Conservation (phyloP, 2,329 filamentous ascomycete genomes). For the Harringtonia lauricola region DNA sequence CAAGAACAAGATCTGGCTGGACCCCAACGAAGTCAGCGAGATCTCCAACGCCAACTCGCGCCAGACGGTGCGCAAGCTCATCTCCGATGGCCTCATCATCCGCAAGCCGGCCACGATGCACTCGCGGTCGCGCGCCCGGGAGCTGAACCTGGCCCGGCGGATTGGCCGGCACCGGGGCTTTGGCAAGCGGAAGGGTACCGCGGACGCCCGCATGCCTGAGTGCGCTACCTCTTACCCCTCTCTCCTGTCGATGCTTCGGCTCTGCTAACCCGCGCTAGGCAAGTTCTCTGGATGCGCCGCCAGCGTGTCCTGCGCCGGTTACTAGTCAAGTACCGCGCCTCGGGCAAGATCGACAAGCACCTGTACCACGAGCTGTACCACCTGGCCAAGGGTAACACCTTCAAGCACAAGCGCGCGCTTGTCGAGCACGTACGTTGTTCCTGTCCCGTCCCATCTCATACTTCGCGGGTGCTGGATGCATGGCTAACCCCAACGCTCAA, state of each 20-base stretch:
- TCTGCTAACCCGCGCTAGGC: conserved; percentile 37
- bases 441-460: not conserved
- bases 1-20: conserved; percentile 99
- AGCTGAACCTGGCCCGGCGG: conserved; percentile 86
- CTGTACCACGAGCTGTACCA: conserved; percentile 99
- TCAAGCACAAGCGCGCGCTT: conserved; percentile 99
- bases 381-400: conserved; percentile 99
- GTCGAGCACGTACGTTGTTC: conserved; percentile 90
- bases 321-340: conserved; percentile 98
- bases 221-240: conserved; percentile 49
- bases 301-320: conserved; percentile 98
- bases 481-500: conserved; percentile 5
- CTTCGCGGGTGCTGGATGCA: not conserved
- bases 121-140: conserved; percentile 92
- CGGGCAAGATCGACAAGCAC: conserved; percentile 99
- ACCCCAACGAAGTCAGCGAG: conserved; percentile 98
- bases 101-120: conserved; percentile 99
- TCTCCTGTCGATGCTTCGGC: not conserved
- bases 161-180: conserved; percentile 97
- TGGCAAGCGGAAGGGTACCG: conserved; percentile 99
- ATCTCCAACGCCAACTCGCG: conserved; percentile 99
- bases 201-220: conserved; percentile 98
- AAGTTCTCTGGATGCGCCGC: conserved; percentile 99
- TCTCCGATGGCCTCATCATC: conserved; percentile 99
- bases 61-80: conserved; percentile 99